Evolutionary conservation across 805 yeast species (phyloP), one percentile per base, ranked within the genome.

Genomic region (Komagataella phaffii): DNA sequence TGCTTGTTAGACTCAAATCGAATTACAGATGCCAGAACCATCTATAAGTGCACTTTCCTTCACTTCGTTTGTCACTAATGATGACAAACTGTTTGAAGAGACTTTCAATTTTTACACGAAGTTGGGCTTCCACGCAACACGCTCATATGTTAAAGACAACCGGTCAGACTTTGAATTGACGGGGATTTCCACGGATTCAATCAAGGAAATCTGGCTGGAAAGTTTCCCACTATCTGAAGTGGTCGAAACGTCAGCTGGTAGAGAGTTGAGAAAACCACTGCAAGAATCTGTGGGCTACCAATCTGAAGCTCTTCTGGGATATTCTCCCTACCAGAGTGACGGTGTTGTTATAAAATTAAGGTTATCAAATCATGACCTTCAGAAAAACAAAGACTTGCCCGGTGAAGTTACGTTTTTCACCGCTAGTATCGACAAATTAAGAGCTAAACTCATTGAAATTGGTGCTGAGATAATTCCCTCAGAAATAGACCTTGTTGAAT

Each of bases 151-250:
- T 54, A 81, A 83, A 55, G 76, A 69, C 62, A 69, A 72, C 54
- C 65, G 68, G 52, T 63, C 57, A 45, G 65, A 54, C 12, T 49
- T 55, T 55, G 67, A 55, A 57, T 69, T 49, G 36, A 63, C 71
- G 14, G 90, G 90, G 3, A 69, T 85, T 48, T 76, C 88, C 7
- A 72, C 70, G 52, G 88, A 83, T 56, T 83, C 90, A 0, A 60
- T 82, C 49, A 76, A 72, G 55, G 95, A 85, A 64, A 65, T 78
- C 24, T 85, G 95, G 95, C 62, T 85, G 48, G 86, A 83, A 63
- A 68, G 81, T 19, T 83, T 80, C 63, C 88, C 86, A 18, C 67
- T 75, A 45, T 51, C 61, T 1, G 55, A 58, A 48, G 17, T 58
- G 14, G 17, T 23, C 24, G 46, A 45, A 8, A 60, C 58, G 47